These are phyloP conservation scores for Solanum piurae DNA, from an alignment of 257 asterid species.

Conservation along the genomic window DNA sequence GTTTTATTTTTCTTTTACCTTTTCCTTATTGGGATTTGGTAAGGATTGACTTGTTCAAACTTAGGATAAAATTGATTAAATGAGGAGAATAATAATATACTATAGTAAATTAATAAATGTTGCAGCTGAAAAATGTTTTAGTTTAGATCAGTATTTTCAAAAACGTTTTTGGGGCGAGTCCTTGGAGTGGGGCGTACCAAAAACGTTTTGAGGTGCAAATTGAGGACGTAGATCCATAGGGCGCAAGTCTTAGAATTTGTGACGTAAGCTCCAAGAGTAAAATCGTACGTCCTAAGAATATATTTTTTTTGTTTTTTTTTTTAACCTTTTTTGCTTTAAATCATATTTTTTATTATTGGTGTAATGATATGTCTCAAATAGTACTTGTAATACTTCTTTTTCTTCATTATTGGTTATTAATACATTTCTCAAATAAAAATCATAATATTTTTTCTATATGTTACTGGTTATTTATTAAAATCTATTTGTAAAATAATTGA, in stretches of 20 bases:
- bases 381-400: too few species aligned
- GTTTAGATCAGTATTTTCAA: background rate
- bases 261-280: background rate
- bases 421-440: too few species aligned
- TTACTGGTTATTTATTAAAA: too few species aligned
- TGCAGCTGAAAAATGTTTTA: background rate
- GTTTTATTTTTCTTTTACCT: background rate
- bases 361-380: too few species aligned
- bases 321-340: too few species aligned
- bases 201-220: rapidly evolving
- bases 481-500: too few species aligned
- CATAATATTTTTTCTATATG: too few species aligned
- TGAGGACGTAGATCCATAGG: background rate
- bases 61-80: background rate
- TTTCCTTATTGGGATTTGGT: background rate
- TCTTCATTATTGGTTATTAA: too few species aligned
- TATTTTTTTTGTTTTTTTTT: too few species aligned
- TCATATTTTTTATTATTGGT: background rate
- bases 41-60: background rate
- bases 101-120: background rate
- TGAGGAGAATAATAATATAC: background rate
- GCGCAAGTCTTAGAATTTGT: too few species aligned
- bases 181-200: rapidly evolving
- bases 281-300: too few species aligned
- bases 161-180: background rate